phyloP scores from a whole-genome alignment of 2,329 filamentous ascomycete species.

The Pseudomassariella vexata region DNA sequence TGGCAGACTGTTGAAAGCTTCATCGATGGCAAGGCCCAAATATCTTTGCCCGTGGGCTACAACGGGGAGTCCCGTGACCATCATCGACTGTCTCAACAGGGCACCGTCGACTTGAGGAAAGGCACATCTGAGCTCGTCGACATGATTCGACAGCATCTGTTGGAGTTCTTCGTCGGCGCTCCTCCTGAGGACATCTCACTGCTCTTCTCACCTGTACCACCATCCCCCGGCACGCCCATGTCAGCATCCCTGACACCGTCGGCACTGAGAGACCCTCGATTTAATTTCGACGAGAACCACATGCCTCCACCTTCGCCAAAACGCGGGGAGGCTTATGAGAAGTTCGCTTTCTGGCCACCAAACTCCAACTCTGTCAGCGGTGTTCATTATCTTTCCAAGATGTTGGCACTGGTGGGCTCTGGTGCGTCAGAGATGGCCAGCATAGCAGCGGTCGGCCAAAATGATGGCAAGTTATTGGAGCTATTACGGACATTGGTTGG shows the following conservation, averaged over 20 bases:
- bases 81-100: constrained; percentile 70
- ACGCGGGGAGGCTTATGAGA: constrained; percentile 82
- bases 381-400: constrained; percentile 82
- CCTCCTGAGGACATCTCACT: constrained; percentile 88
- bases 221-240: constrained; percentile 62
- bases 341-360: constrained; percentile 93
- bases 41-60: constrained; percentile 70
- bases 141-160: constrained; percentile 72
- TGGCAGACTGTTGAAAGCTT: constrained; percentile 92
- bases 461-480: constrained; percentile 57
- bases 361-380: constrained; percentile 87
- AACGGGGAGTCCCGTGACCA: constrained; percentile 77
- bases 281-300: constrained; percentile 74
- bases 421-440: constrained; percentile 81
- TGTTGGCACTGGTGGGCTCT: constrained; percentile 76
- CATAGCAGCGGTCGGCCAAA: constrained; percentile 58
- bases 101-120: constrained; percentile 66
- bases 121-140: constrained; percentile 78
- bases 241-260: constrained; percentile 49
- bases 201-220: constrained; percentile 74
- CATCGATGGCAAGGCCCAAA: constrained; percentile 79
- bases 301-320: constrained; percentile 71
- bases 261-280: constrained; percentile 62
- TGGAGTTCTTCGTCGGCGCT: constrained; percentile 77
- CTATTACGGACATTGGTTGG: constrained; percentile 70